Base-by-base conservation (phyloP, 2,329 filamentous ascomycete genomes). In the Penicillium sp. region DNA sequence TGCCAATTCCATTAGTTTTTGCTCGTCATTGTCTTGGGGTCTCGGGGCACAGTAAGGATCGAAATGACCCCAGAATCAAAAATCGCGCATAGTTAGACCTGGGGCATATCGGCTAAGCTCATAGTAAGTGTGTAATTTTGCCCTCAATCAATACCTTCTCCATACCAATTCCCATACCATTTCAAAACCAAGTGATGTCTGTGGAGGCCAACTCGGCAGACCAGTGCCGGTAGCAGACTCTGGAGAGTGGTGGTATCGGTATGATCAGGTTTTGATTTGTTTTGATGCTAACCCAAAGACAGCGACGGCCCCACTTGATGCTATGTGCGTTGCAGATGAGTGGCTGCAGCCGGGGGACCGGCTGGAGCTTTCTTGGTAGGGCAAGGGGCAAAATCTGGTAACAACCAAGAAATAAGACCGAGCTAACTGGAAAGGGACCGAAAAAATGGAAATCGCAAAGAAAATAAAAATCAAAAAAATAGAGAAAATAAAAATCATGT, bases 81-180 rank as follows among this genome's bases (percentile, higher is more conserved):
- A 64, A 64, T 64, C 62, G 62, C 62, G 62, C 62, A 64, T 64
- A 64, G 61, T 64, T 45, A 64, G 61, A 58, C 44, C 35, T 48
- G 49, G 57, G 54, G 49, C 34, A 57, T 46, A 57, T 62, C 52
- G 56, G 61, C 53, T 40, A 53, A 51, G 57, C 36, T 36, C 40
- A 34, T 46, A 50, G 35, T 48, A 47, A 45, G 36, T 13, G 32
- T 30, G 51, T 55, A 57, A 41, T 49, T 35, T 18, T 35, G 18
- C 3, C 16, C 14, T 16, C 7, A 7, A 18, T 27, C 26, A 3
- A 39, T 52, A 55, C 44, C 40, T 16, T 47, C 51, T 39, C 19
- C 41, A 58, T 59, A 61, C 54, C 34, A 36, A 4, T n/a, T 35
- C 7, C 7, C 14, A 19, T 30, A 8, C 29, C 4, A 9, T 9